A percentile compares a stretch with the other conserved stretches of the same genome.
phyloP scores from a whole-genome alignment of 768 basidiomycete species.

The Collybia nuda region DNA sequence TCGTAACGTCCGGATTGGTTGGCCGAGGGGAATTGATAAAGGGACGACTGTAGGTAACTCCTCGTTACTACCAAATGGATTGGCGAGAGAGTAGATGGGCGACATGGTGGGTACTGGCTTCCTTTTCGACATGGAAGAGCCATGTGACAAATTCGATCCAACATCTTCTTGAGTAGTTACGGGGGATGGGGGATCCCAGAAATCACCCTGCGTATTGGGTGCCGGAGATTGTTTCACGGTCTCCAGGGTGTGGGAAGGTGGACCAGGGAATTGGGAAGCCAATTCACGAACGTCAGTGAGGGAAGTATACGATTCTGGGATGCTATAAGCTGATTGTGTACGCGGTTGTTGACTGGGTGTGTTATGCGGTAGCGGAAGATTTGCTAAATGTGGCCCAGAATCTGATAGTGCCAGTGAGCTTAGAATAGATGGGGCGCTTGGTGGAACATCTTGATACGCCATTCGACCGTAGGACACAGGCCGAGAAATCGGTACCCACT shows the following conservation, averaged over 20 bases:
- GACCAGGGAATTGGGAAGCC: constrained; percentile 52
- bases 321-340: constrained; percentile 10
- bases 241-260: constrained; percentile 35
- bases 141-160: neutral
- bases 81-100: neutral
- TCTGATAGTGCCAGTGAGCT: constrained; percentile 1
- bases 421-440: neutral
- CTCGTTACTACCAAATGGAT: neutral
- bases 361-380: neutral
- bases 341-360: neutral
- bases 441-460: neutral
- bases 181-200: constrained; percentile 9
- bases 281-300: constrained; percentile 49
- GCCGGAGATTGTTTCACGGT: constrained; percentile 7
- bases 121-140: neutral
- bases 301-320: constrained; percentile 38
- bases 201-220: neutral
- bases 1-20: neutral
- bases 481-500: constrained; percentile 9
- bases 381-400: neutral
- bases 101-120: neutral
- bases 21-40: neutral
- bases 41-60: neutral
- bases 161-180: neutral
- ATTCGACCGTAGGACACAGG: neutral